These are phyloP conservation scores for Colletotrichum lentis DNA, from an alignment of 2,329 filamentous ascomycete genomes.

Conservation along the genomic window DNA sequence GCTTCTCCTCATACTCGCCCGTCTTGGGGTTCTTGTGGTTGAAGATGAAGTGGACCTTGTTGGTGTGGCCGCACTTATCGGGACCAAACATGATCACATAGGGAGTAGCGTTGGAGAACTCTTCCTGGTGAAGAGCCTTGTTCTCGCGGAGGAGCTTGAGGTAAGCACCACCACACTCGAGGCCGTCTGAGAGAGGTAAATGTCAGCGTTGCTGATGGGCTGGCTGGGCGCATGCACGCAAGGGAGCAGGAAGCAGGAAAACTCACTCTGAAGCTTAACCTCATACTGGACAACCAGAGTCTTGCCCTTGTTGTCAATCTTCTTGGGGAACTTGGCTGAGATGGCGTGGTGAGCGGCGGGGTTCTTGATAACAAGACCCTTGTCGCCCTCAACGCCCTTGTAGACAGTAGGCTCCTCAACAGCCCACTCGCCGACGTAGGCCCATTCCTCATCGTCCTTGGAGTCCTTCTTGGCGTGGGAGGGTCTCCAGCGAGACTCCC, in stretches of 20 bases:
- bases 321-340: constrained; percentile 96
- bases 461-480: constrained; percentile 97
- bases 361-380: constrained; percentile 98
- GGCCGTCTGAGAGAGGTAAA: constrained; percentile 69
- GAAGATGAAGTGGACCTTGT: constrained; percentile 99
- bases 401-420: constrained; percentile 92
- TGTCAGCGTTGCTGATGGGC: constrained; percentile 11
- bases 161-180: constrained; percentile 98
- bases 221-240: background rate
- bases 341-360: constrained; percentile 98
- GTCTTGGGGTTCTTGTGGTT: constrained; percentile 99
- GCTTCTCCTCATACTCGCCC: constrained; percentile 99
- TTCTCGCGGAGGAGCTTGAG: constrained; percentile 98
- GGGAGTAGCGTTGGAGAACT: constrained; percentile 96
- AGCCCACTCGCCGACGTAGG: constrained; percentile 94
- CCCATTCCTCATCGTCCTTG: constrained; percentile 91
- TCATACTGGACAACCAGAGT: constrained; percentile 98
- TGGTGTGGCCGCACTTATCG: constrained; percentile 98
- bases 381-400: constrained; percentile 94
- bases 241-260: constrained; percentile 19
- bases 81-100: constrained; percentile 99
- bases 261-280: constrained; percentile 96
- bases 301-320: constrained; percentile 97
- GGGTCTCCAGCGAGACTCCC: constrained; percentile 91
- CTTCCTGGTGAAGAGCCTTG: constrained; percentile 93